These are phyloP conservation scores for Trichocomaceae sp. DNA, from an alignment of 2,329 filamentous ascomycete species.

Conservation along the genomic window DNA sequence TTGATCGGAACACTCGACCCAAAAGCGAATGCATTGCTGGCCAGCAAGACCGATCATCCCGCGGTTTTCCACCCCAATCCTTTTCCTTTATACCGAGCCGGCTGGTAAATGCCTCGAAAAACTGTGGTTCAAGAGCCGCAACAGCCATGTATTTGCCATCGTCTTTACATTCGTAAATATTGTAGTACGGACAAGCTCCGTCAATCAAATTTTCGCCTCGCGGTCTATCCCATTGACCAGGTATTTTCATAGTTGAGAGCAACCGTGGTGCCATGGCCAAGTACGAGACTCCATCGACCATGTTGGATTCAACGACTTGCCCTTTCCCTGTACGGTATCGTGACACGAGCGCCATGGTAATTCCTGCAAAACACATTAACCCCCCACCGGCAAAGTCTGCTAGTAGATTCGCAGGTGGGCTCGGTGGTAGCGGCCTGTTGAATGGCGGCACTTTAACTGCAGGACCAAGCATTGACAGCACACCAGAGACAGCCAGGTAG, in stretches of 20 bases:
- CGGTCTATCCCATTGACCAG: slow-evolving; percentile 51
- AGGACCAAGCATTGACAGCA: slow-evolving; percentile 64
- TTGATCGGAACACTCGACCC: slow-evolving; percentile 54
- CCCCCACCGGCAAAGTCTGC: slow-evolving; percentile 85
- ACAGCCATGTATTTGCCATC: slow-evolving; percentile 66
- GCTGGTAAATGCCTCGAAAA: slow-evolving; percentile 60
- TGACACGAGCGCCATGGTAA: slow-evolving; percentile 66
- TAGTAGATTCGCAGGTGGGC: slow-evolving; percentile 66
- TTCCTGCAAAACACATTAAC: slow-evolving; percentile 66
- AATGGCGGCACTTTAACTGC: slow-evolving; percentile 56
- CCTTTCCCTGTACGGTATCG: slow-evolving; percentile 58
- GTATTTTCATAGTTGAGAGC: slow-evolving; percentile 47
- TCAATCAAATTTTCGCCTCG: slow-evolving; percentile 71
- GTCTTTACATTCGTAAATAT: slow-evolving; percentile 66
- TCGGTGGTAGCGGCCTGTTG: slow-evolving; percentile 17
- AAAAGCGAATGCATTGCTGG: slow-evolving; percentile 55
- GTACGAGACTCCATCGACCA: slow-evolving; percentile 79
- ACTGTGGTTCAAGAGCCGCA: slow-evolving; percentile 78
- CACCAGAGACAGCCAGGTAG: slow-evolving; percentile 77
- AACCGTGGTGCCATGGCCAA: slow-evolving; percentile 68
- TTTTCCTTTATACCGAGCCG: slow-evolving; percentile 53
- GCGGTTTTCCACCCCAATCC: slow-evolving; percentile 20
- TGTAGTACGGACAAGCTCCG: slow-evolving; percentile 75
- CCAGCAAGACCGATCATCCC: slow-evolving; percentile 47
- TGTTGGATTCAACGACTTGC: slow-evolving; percentile 85